Conservation (phyloP, 805 yeast genomes). For the Cyberlindnera japonica region DNA sequence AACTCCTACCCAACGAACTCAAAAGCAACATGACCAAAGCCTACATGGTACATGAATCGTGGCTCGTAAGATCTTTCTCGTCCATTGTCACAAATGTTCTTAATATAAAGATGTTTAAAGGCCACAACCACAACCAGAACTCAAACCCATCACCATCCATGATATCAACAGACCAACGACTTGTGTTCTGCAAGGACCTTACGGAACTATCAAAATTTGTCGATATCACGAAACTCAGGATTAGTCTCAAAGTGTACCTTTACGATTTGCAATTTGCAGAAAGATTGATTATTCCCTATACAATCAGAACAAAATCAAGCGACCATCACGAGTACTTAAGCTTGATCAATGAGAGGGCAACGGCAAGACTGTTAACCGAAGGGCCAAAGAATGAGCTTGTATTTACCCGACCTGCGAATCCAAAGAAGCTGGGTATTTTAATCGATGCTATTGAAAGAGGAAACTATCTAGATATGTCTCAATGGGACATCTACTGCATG, state of each 20-base stretch:
- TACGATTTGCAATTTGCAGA: conserved; percentile 55
- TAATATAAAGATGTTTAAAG: conserved; percentile 41
- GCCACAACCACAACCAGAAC: conserved; percentile 18
- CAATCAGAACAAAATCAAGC: conserved; percentile 27
- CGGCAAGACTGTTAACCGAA: conserved; percentile 43
- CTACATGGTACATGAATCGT: conserved; percentile 84
- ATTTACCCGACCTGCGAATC: conserved; percentile 57
- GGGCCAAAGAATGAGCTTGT: conserved; percentile 39
- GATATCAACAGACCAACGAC: conserved; percentile 18
- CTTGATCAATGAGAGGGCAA: conserved; percentile 46
- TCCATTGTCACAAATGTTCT: conserved; percentile 66
- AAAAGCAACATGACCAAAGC: conserved; percentile 56
- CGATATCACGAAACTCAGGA: conserved; percentile 73
- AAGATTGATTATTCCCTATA: conserved; percentile 45
- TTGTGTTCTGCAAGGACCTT: conserved; percentile 34
- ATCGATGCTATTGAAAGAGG: conserved; percentile 49
- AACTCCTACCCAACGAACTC: conserved; percentile 52
- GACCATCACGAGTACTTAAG: conserved; percentile 36
- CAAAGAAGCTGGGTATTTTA: conserved; percentile 40
- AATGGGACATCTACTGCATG: conserved; percentile 53
- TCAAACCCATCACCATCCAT: not conserved
- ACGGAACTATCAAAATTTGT: conserved; percentile 37
- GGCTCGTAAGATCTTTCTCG: conserved; percentile 78
- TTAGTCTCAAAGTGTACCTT: conserved; percentile 70
- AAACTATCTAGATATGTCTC: conserved; percentile 56